Percentiles rank a stretch among this genome's conserved stretches.
phyloP scores from a whole-genome alignment of 140 eudicot genomes.

The Ambrosia hybrid region DNA sequence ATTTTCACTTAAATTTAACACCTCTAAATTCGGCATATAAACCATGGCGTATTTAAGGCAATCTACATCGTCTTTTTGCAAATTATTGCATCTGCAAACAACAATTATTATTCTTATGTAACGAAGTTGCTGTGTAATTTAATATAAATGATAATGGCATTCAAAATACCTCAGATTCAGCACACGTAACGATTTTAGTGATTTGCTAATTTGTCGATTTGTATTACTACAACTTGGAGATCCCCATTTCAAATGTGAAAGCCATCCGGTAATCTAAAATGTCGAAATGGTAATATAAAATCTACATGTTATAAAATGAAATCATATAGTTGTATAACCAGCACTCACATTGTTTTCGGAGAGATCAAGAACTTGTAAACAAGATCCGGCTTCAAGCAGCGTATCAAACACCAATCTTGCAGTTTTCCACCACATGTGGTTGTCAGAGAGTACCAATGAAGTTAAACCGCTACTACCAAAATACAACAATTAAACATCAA shows the following conservation, averaged over 20 bases:
- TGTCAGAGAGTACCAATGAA: constrained; percentile 56
- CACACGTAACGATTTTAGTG: constrained; percentile 49
- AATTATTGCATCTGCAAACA: constrained; percentile 56
- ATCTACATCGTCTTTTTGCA: constrained; percentile 56
- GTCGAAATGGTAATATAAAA: constrained; percentile 4
- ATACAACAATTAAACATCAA: not conserved
- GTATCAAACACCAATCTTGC: constrained; percentile 59
- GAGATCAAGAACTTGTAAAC: constrained; percentile 59
- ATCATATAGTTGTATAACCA: not conserved
- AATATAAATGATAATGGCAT: constrained; percentile 1
- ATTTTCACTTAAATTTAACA: constrained; percentile 71
- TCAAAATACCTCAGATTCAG: constrained; percentile 68
- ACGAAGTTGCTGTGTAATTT: not conserved
- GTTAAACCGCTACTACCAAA: constrained; percentile 48
- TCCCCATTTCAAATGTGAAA: constrained; percentile 62
- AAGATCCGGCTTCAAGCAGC: constrained; percentile 61
- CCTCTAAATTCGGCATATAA: constrained; percentile 72
- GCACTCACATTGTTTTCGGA: constrained; percentile 78
- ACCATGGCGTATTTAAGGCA: constrained; percentile 61
- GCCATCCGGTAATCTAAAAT: constrained; percentile 81
- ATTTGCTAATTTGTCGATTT: constrained; percentile 35
- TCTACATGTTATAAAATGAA: not conserved
- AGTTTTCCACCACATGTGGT: constrained; percentile 47
- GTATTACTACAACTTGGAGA: constrained; percentile 26
- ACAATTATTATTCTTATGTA: constrained; percentile 3